Evolutionary conservation across 352 stramenopile genomes (phyloP).

Genomic region (Phytophthora tentaculata): DNA sequence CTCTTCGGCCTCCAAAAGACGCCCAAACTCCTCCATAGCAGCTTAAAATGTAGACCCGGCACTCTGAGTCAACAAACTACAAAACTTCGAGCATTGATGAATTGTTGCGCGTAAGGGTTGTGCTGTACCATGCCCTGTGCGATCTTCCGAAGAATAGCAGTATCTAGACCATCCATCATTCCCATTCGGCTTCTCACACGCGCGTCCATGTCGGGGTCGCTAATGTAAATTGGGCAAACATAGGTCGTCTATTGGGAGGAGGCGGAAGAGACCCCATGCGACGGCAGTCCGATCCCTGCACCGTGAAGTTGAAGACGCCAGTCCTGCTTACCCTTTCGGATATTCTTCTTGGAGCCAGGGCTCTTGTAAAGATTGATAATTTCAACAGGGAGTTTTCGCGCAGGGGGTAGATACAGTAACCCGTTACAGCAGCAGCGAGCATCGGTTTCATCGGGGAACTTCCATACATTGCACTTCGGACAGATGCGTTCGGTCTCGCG

Average conservation of each 20-base stretch:
- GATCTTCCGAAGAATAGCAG: too few species aligned
- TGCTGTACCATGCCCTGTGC: not conserved
- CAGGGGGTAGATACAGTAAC: too few species aligned
- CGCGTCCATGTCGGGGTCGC: constrained; percentile 10
- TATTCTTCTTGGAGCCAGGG: too few species aligned
- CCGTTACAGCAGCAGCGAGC: too few species aligned
- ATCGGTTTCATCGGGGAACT: not conserved
- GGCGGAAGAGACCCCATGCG: not conserved
- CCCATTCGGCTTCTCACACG: too few species aligned
- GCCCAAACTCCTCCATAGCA: not conserved
- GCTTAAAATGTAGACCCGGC: not conserved
- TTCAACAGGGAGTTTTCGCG: too few species aligned
- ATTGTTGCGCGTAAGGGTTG: constrained; percentile 12
- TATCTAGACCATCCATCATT: too few species aligned
- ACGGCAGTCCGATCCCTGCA: constrained; percentile 5
- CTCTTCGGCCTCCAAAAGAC: not conserved
- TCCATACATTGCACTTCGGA: not conserved
- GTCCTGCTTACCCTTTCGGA: too few species aligned
- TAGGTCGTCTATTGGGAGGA: not conserved
- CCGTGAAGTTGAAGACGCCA: too few species aligned
- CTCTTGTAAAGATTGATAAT: too few species aligned
- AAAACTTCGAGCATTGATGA: not conserved
- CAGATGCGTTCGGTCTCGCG: not conserved
- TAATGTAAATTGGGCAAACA: constrained; percentile 25
- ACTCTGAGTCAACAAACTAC: not conserved